These are phyloP conservation scores for Plasmodium berghei DNA, from an alignment of 169 alveolate genomes.

Conservation along the genomic window DNA sequence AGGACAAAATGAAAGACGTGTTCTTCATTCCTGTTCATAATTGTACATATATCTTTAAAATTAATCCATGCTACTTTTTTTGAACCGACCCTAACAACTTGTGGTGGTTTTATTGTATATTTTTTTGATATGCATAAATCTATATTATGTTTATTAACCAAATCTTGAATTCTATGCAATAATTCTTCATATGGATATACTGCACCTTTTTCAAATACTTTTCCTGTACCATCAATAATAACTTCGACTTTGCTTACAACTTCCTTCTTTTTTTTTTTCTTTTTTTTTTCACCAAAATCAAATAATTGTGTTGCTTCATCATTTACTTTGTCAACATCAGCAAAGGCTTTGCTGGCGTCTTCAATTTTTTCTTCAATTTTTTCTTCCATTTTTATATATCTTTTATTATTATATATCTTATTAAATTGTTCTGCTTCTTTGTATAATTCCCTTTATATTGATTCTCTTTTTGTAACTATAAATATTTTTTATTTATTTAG, in stretches of 20 bases:
- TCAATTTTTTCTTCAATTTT: constrained; percentile 16
- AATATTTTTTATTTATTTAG: no score
- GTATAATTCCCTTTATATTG: no score
- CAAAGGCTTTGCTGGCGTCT: constrained; percentile 51
- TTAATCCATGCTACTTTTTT: constrained; percentile 96
- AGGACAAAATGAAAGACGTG: constrained; percentile 95
- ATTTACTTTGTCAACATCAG: constrained; percentile 43
- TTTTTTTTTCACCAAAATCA: constrained; percentile 91
- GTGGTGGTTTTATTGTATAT: constrained; percentile 93
- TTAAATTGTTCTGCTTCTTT: no score
- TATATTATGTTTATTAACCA: constrained; percentile 91
- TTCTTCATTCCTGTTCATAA: constrained; percentile 94
- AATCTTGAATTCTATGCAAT: constrained; percentile 89
- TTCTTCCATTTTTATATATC: no score
- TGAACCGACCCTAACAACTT: constrained; percentile 96
- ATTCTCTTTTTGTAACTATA: no score
- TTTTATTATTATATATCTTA: no score
- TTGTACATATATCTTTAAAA: constrained; percentile 92
- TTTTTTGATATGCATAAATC: constrained; percentile 91
- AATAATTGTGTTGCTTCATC: constrained; percentile 80
- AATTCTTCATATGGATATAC: constrained; percentile 91
- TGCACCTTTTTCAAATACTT: constrained; percentile 88
- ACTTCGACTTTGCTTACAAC: constrained; percentile 81
- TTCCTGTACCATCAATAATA: constrained; percentile 86
- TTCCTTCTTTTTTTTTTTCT: constrained; percentile 86